phyloP scores from a whole-genome alignment of 2,329 filamentous ascomycete genomes.

The Drechmeria coniospora region DNA sequence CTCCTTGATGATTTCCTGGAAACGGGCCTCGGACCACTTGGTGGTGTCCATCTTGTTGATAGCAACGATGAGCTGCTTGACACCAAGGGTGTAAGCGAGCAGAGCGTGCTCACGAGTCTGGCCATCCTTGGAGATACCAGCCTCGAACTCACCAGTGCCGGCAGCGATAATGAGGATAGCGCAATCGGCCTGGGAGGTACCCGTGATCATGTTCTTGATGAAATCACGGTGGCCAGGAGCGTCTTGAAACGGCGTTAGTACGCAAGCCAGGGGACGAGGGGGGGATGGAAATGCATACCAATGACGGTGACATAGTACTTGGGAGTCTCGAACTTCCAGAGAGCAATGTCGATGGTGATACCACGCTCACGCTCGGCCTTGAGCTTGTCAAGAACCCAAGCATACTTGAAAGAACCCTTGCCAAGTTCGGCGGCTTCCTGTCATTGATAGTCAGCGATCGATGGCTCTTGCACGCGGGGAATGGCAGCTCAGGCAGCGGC shows the following conservation, averaged over 20 bases:
- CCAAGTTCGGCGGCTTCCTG: slow-evolving; percentile 97
- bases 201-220: slow-evolving; percentile 99
- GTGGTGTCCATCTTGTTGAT: slow-evolving; percentile 99
- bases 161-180: slow-evolving; percentile 99
- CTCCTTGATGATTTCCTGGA: slow-evolving; percentile 99
- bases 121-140: slow-evolving; percentile 99
- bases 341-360: slow-evolving; percentile 99
- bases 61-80: slow-evolving; percentile 99
- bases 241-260: slow-evolving; percentile 35
- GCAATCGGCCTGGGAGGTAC: slow-evolving; percentile 99
- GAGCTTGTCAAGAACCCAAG: slow-evolving; percentile 99
- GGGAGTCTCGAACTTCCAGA: slow-evolving; percentile 99
- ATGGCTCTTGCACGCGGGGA: too few relatives aligned
- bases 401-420: slow-evolving; percentile 99
- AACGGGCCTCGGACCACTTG: slow-evolving; percentile 95
- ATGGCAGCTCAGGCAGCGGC: too few relatives aligned
- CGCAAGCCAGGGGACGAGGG: not conserved
- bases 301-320: slow-evolving; percentile 98
- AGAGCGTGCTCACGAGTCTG: slow-evolving; percentile 99
- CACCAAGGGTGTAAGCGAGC: slow-evolving; percentile 98
- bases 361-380: slow-evolving; percentile 99
- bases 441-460: too few relatives aligned
- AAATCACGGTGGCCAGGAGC: slow-evolving; percentile 99
- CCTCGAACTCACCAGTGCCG: slow-evolving; percentile 99
- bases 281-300: slow-evolving; percentile 46